Base-by-base conservation (phyloP, 129 eudicot species). In the Oenanthe sinensis region DNA sequence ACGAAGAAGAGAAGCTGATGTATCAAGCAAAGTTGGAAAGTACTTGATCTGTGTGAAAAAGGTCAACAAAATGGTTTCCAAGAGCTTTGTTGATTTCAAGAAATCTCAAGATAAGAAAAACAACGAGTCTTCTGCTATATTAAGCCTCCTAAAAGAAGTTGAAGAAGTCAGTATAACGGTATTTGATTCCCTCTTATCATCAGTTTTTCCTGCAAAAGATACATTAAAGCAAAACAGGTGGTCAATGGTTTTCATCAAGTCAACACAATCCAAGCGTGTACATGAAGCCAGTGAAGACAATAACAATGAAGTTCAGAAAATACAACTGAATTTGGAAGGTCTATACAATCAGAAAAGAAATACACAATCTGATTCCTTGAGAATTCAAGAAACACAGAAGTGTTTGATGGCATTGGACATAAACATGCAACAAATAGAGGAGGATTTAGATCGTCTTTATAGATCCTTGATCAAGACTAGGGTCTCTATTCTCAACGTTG, bases 401-500 rank as follows among this genome's bases (percentile, higher is more conserved):
- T 8, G 36, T 40, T 72, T 43, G 50, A 72, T 43, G 50, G 52
- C 28, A 72, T 43, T 72, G 33, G 76, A 72, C 52, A 72, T 43
- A 33, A 43, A 72, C 6, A 72, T 73, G 77, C 77, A 45, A 6
- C 37, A 73, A 45, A 20, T 19, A 11, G 77, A 43, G 36, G 77
- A 73, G 55, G 39, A 73, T n/a, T 45, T 73, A 73, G 77, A 73
- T 17, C 5, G 12, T 45, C 22, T 73, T 45, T 73, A 43, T 45
- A 17, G 77, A 73, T 73, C 39, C 45, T 24, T 73, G 77, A 73
- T 73, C 30, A 73, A 45, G 58, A 73, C 20, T 16, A 73, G 76
- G 47, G 76, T 73, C 54, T 73, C 76, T 2, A 13, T 73, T 44
- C 76, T 73, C 16, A 24, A 73, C 45, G 39, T 44, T 48, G 54